Base-by-base conservation (phyloP, 2,329 filamentous ascomycete species). In the Botrytis fragariae region DNA sequence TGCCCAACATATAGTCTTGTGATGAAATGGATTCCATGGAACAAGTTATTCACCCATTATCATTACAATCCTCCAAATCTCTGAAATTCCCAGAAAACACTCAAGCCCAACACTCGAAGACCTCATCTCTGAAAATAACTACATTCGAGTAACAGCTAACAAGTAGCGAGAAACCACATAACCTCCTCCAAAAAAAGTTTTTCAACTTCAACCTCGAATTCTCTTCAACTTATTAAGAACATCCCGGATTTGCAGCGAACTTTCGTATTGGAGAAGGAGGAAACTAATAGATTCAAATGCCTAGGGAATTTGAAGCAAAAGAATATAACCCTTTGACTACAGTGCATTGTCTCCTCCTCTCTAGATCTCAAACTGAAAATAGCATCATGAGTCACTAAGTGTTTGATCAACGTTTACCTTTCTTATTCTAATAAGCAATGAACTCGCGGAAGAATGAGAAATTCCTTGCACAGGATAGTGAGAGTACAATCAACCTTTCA, bases 271-370 rank as follows among this genome's bases (percentile, higher is more conserved):
- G 1, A 54, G 14, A 54, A 6, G 12, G 51, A 54, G 10, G 12
- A 54, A 29, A 16, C 51, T 14, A 8, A 29, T 29, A 54, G n/a
- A 54, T 18, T 1, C 29, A n/a, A 4, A 54, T 29, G 2, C 12
- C 4, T 14, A 6, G 5, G 1, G 29, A 3, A 16, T 3, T n/a
- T 0, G 0, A 18, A 54, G 51, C 25, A 54, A 54, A 51, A 29
- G n/a, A 29, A 54, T 18, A 8, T 54, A 0, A 29, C 14, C 9
- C 25, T 51, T 5, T n/a, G 10, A n/a, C 25, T 51, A 51, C 48
- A 51, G 4, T 14, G 25, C 10, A 5, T 3, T 54, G 6, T 18
- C 14, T 16, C 2, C 51, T 29, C 16, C 25, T 10, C 12, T 18
- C 1, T 0, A n/a, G 10, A 51, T 18, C 14, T 16, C n/a, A 29